These are phyloP conservation scores for Apiotrichum porosum DNA, from an alignment of 1,284 basidiomycete genomes.

Conservation along the genomic window DNA sequence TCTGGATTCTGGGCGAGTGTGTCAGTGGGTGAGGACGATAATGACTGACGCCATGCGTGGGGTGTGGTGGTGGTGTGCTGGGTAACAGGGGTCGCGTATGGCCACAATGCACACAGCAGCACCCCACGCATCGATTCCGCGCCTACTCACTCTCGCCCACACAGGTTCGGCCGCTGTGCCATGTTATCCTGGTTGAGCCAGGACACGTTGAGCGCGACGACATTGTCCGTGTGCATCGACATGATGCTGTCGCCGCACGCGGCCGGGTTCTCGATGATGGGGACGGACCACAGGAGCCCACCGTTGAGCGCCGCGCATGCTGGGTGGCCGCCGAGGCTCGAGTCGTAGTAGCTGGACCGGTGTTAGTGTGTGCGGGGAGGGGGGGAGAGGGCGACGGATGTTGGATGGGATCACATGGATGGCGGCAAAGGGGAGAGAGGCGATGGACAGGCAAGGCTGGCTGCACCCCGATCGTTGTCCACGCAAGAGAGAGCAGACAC, in stretches of 20 bases:
- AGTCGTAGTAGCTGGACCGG: conserved; percentile 23
- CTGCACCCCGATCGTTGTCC: too few relatives aligned
- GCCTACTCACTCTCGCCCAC: conserved; percentile 15
- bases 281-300: conserved; percentile 6
- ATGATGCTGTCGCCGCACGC: conserved; percentile 13
- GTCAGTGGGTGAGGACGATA: neutral
- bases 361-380: too few relatives aligned
- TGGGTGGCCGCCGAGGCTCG: neutral
- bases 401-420: neutral
- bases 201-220: conserved; percentile 15
- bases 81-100: too few relatives aligned
- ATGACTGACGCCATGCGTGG: neutral
- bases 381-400: neutral
- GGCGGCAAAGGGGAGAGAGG: neutral
- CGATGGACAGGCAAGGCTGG: neutral
- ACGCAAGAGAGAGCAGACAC: neutral
- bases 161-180: conserved; percentile 4
- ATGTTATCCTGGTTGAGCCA: conserved; percentile 11
- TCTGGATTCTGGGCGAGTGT: conserved; percentile 8
- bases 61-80: too few relatives aligned
- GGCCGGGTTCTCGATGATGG: conserved; percentile 3
- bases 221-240: conserved; percentile 6
- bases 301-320: conserved; percentile 5
- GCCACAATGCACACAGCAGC: too few relatives aligned
- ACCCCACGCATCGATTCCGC: too few relatives aligned